phyloP scores from a whole-genome alignment of 495 filamentous ascomycete species.

The Aspergillus nidulans region DNA sequence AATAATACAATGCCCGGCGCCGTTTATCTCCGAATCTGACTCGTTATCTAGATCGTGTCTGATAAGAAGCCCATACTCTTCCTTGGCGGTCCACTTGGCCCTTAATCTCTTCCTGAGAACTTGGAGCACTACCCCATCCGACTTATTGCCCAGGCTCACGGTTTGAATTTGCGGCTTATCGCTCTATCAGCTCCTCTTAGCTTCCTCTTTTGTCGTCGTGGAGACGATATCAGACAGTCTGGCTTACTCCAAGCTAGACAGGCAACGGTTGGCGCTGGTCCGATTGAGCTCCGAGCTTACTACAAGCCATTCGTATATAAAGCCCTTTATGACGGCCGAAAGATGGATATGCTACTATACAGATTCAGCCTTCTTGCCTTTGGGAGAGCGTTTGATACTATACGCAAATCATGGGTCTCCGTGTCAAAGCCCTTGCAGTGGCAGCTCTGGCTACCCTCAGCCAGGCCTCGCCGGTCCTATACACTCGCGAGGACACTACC shows the following conservation, averaged over 20 bases:
- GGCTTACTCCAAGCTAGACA: not conserved
- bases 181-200: not conserved
- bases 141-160: not conserved
- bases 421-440: slow-evolving; percentile 18
- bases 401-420: slow-evolving; percentile 19
- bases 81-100: slow-evolving; percentile 9
- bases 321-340: not conserved
- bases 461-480: slow-evolving; percentile 27
- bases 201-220: slow-evolving; percentile 4
- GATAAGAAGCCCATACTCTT: not conserved
- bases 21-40: slow-evolving; percentile 3
- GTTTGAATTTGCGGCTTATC: slow-evolving; percentile 3
- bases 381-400: not conserved
- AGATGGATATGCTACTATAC: not conserved
- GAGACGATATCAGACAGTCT: slow-evolving; percentile 2
- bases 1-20: not conserved
- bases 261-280: not conserved
- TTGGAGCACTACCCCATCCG: too few species aligned
- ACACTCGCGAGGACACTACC: slow-evolving; percentile 12
- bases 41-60: not conserved
- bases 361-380: not conserved
- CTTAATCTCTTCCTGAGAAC: not conserved
- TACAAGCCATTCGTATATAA: slow-evolving; percentile 1
- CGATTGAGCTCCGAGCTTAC: not conserved
- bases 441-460: slow-evolving; percentile 21